These are phyloP conservation scores for Botrytis deweyae DNA, from an alignment of 2,329 filamentous ascomycete species.

Conservation along the genomic window DNA sequence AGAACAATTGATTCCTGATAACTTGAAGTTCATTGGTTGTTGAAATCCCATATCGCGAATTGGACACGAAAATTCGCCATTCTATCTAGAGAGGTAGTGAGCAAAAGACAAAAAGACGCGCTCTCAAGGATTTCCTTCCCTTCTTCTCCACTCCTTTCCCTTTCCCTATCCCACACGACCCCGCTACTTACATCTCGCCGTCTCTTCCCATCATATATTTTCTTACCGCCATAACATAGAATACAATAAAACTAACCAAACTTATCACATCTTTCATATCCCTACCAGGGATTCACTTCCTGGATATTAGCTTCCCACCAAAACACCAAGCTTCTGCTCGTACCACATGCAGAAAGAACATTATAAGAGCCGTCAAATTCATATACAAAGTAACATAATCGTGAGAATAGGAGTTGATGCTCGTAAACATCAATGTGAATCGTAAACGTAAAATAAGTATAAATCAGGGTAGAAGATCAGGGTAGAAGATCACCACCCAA, in stretches of 20 bases:
- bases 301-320: conserved; percentile 12
- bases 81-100: not conserved
- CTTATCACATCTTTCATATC: not conserved
- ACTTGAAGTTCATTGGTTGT: not conserved
- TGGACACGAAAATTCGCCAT: conserved; percentile 13
- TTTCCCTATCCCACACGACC: not conserved
- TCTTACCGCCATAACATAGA: conserved; percentile 6
- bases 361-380: conserved; percentile 24
- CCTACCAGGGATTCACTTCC: not conserved
- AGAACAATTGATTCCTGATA: not conserved
- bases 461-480: conserved; percentile 53
- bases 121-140: not conserved
- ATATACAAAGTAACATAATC: conserved; percentile 48
- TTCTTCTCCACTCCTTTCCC: not conserved
- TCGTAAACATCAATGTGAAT: conserved; percentile 16
- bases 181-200: not conserved
- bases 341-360: conserved; percentile 18
- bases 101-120: not conserved
- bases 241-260: conserved; percentile 14
- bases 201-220: not conserved
- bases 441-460: conserved; percentile 12
- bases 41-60: not conserved
- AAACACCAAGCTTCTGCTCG: conserved; percentile 20
- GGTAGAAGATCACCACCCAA: conserved; percentile 63
- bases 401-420: conserved; percentile 48